These are phyloP conservation scores for Theileria luwenshuni DNA, from an alignment of 169 alveolate genomes.

Conservation along the genomic window DNA sequence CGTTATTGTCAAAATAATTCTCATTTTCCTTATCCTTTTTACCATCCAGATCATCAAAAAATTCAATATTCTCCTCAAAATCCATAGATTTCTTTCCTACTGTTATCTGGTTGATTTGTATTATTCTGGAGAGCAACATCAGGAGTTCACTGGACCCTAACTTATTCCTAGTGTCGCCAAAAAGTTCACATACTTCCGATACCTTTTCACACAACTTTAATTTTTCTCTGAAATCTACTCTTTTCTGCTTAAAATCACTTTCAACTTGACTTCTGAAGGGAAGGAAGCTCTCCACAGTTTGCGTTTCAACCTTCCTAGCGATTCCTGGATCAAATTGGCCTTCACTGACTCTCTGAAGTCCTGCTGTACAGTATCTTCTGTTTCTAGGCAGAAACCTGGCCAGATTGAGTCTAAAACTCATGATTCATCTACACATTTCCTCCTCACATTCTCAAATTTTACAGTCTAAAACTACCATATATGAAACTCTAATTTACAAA, in stretches of 20 bases:
- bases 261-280: neutral
- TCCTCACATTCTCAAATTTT: neutral
- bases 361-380: neutral
- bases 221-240: neutral
- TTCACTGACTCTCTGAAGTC: neutral
- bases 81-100: slow-evolving; percentile 2
- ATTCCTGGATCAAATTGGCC: neutral
- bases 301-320: neutral
- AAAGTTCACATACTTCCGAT: slow-evolving; percentile 46
- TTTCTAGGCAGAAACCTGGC: slow-evolving; percentile 10
- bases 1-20: neutral
- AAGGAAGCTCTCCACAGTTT: neutral
- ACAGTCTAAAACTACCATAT: neutral
- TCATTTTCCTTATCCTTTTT: neutral
- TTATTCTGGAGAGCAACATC: slow-evolving; percentile 38
- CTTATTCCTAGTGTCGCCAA: slow-evolving; percentile 8
- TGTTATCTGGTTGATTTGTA: slow-evolving; percentile 17
- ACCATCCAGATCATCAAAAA: neutral
- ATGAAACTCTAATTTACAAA: neutral
- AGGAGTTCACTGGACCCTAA: slow-evolving; percentile 35
- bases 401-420: neutral
- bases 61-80: slow-evolving; percentile 8
- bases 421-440: slow-evolving; percentile 19
- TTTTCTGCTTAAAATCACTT: neutral
- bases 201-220: slow-evolving; percentile 28